Conservation (phyloP, 2,329 filamentous ascomycete species). For the Delphinella strobiligena region DNA sequence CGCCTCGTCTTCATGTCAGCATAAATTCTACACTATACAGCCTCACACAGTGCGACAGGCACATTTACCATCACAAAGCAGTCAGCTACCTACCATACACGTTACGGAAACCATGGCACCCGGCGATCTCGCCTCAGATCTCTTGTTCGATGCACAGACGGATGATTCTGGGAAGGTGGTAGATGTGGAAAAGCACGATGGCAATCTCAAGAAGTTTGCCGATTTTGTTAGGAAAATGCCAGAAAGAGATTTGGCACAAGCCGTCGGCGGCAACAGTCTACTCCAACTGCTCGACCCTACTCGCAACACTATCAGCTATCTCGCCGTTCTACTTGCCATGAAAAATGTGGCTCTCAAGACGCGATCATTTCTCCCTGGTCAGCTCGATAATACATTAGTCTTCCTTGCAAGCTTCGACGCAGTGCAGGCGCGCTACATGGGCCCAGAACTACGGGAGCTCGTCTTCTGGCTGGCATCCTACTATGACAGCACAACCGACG, state of each 20-base stretch:
- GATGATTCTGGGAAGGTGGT: background rate
- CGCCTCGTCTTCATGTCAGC: too few species aligned
- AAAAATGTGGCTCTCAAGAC: conserved; percentile 11
- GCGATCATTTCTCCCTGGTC: conserved; percentile 24
- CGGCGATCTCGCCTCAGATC: background rate
- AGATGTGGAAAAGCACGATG: background rate
- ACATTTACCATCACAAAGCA: too few species aligned
- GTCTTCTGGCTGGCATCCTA: conserved; percentile 23
- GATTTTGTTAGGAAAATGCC: conserved; percentile 3
- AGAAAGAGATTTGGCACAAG: conserved; percentile 3
- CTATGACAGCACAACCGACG: conserved; percentile 9
- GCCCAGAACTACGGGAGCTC: conserved; percentile 33
- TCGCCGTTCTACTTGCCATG: conserved; percentile 38
- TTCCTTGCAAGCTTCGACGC: conserved; percentile 41
- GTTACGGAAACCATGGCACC: background rate
- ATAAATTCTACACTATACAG: too few species aligned
- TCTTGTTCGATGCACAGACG: conserved; percentile 1
- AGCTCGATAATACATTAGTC: conserved; percentile 35
- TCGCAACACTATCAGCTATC: conserved; percentile 47
- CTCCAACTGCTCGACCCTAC: conserved; percentile 38
- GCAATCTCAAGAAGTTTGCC: conserved; percentile 1
- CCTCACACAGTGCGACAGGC: too few species aligned
- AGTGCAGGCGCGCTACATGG: conserved; percentile 43
- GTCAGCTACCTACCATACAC: too few species aligned
- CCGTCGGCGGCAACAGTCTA: conserved; percentile 4